Evolutionary conservation across 192 early-diverging fungal genomes (phyloP).

Genomic region (Mortierella claussenii): DNA sequence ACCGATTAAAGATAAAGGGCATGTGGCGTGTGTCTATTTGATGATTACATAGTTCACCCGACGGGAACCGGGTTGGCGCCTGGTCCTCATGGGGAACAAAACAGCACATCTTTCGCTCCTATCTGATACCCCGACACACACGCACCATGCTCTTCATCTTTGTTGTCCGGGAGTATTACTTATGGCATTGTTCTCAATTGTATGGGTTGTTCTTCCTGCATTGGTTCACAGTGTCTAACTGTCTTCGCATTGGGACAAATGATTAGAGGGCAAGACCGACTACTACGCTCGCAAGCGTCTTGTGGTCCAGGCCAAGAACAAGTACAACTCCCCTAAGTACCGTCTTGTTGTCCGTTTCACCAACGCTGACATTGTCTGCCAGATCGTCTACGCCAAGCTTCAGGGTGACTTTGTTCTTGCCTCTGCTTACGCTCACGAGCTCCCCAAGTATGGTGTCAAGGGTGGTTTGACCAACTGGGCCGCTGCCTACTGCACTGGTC

Average conservation of each 20-base stretch:
- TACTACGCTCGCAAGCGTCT: slow-evolving; percentile 99
- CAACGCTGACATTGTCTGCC: slow-evolving; percentile 96
- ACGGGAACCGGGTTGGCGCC: slow-evolving; percentile 66
- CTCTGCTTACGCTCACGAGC: slow-evolving; percentile 97
- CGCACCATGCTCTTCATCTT: background rate
- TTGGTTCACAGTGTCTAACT: too few species aligned
- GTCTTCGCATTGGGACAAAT: slow-evolving; percentile 4
- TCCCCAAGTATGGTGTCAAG: slow-evolving; percentile 95
- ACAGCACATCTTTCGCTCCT: slow-evolving; percentile 86
- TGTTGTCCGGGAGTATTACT: background rate
- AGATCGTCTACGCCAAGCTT: slow-evolving; percentile 98
- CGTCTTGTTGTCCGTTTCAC: slow-evolving; percentile 99
- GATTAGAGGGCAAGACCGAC: slow-evolving; percentile 99
- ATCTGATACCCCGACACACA: slow-evolving; percentile 68
- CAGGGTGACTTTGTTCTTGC: slow-evolving; percentile 95
- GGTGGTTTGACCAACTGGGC: slow-evolving; percentile 99
- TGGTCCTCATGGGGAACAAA: slow-evolving; percentile 62
- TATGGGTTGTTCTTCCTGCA: too few species aligned
- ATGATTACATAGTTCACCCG: slow-evolving; percentile 90
- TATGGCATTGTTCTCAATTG: too few species aligned
- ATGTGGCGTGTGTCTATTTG: slow-evolving; percentile 36
- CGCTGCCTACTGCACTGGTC: slow-evolving; percentile 97
- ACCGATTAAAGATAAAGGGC: background rate
- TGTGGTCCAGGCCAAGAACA: slow-evolving; percentile 99
- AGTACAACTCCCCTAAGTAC: slow-evolving; percentile 99